A percentile compares a stretch with the other conserved stretches of the same genome.
These are phyloP conservation scores for Dovyalis caffra DNA, from an alignment of 345 rosid genomes.

Conservation along the genomic window DNA sequence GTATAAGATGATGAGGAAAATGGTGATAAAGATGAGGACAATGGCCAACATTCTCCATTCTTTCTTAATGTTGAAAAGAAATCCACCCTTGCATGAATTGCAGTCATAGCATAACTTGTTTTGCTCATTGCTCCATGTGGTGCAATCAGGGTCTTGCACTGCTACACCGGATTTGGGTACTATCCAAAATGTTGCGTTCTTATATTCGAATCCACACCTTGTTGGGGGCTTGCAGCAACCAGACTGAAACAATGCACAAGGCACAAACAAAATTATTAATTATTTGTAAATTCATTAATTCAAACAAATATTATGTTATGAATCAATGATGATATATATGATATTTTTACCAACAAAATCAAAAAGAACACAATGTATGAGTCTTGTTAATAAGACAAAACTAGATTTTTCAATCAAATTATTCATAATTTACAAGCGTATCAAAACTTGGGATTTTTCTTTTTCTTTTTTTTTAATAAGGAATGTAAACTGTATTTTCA, in stretches of 20 bases:
- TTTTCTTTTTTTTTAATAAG: no score
- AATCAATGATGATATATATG: no score
- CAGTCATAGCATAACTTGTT: slow-evolving; percentile 41
- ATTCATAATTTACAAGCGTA: no score
- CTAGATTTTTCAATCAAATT: no score
- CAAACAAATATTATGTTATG: neutral
- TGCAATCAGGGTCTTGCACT: slow-evolving; percentile 21
- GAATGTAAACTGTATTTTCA: no score
- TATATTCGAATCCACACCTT: slow-evolving; percentile 30
- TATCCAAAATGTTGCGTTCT: slow-evolving; percentile 26
- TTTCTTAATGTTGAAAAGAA: slow-evolving; percentile 32
- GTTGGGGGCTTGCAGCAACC: slow-evolving; percentile 56
- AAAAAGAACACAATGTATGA: no score
- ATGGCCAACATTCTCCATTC: slow-evolving; percentile 32
- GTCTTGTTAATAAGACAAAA: no score
- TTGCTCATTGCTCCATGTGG: slow-evolving; percentile 38
- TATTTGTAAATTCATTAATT: no score
- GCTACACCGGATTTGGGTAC: slow-evolving; percentile 2
- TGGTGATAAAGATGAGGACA: slow-evolving; percentile 13
- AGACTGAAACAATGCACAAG: no score
- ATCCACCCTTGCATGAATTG: slow-evolving; percentile 44
- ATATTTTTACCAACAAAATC: no score
- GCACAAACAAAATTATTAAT: no score
- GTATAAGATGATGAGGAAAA: slow-evolving; percentile 19
- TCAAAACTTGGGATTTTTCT: no score